Conservation (phyloP, 129 eudicot genomes). For the Silybum marianum region DNA sequence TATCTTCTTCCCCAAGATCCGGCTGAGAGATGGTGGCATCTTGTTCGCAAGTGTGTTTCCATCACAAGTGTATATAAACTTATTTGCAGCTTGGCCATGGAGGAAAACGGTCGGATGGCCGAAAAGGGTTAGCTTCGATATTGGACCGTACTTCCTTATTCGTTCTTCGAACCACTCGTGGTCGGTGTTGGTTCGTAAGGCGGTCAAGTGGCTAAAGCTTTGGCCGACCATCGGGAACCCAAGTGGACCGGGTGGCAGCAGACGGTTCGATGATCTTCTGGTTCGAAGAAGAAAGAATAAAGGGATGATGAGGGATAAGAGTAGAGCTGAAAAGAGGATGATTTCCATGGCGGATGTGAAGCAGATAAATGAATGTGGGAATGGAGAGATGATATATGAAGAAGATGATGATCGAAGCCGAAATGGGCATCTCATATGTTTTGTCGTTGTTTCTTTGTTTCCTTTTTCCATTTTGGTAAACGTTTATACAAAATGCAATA, state of each 20-base stretch:
- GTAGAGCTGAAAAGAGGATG: background rate
- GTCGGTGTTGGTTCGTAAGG: slow-evolving; percentile 30
- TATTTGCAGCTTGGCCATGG: slow-evolving; percentile 37
- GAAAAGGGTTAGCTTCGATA: slow-evolving; percentile 27
- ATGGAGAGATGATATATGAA: background rate
- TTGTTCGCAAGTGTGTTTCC: slow-evolving; percentile 16
- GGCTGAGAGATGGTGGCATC: slow-evolving; percentile 12
- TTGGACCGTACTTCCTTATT: slow-evolving; percentile 22
- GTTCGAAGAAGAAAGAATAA: slow-evolving; percentile 5
- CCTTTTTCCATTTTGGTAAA: background rate
- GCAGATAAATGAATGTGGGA: background rate
- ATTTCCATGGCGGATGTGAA: slow-evolving; percentile 12
- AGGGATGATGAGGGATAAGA: slow-evolving; percentile 3
- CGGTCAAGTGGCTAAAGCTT: slow-evolving; percentile 23
- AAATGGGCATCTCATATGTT: background rate
- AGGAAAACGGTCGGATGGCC: slow-evolving; percentile 31
- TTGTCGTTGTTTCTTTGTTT: background rate
- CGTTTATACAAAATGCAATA: too few species aligned
- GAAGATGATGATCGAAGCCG: background rate
- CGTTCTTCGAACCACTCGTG: slow-evolving; percentile 2
- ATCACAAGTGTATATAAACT: slow-evolving; percentile 24
- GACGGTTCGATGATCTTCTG: background rate
- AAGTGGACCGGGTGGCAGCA: slow-evolving; percentile 15
- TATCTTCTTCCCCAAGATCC: slow-evolving; percentile 24
- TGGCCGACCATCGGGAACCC: slow-evolving; percentile 32